Conservation (phyloP, 345 rosid genomes). For the Bruguiera gymnorhiza region DNA sequence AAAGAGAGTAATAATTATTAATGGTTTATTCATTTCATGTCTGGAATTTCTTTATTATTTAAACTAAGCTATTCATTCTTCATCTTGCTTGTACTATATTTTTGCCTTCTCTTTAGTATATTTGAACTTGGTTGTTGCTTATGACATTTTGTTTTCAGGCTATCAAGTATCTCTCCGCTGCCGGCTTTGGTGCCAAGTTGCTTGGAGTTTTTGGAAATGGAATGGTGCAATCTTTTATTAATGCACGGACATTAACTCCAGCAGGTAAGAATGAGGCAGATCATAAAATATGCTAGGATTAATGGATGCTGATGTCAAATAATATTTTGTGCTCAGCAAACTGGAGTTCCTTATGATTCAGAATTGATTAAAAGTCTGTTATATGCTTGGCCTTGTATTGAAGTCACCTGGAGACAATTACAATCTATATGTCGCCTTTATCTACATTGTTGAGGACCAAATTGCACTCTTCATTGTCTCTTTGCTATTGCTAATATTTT, state of each 20-base stretch:
- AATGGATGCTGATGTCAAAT: neutral
- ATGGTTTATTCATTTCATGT: no score
- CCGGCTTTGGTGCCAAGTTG: constrained; percentile 97
- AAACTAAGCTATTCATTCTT: neutral
- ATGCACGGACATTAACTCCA: constrained; percentile 78
- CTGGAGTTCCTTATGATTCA: no score
- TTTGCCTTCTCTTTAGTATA: neutral
- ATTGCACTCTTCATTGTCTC: neutral
- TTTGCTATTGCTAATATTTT: neutral
- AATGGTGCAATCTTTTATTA: constrained; percentile 90
- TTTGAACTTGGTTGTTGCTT: no score
- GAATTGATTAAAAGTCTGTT: no score
- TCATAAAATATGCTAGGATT: constrained; percentile 5
- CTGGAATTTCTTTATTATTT: no score
- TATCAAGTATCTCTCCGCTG: constrained; percentile 90
- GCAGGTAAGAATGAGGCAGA: constrained; percentile 39
- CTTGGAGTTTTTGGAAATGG: constrained; percentile 90
- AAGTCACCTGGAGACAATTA: neutral
- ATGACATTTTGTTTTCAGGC: constrained; percentile 41
- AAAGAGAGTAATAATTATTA: no score
- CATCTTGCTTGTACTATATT: neutral
- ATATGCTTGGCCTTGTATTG: neutral
- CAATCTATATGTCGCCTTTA: no score
- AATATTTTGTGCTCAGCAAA: no score
- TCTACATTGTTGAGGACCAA: neutral